Conservation (phyloP, 108 stramenopile species). For the Nitzschia sp. region DNA sequence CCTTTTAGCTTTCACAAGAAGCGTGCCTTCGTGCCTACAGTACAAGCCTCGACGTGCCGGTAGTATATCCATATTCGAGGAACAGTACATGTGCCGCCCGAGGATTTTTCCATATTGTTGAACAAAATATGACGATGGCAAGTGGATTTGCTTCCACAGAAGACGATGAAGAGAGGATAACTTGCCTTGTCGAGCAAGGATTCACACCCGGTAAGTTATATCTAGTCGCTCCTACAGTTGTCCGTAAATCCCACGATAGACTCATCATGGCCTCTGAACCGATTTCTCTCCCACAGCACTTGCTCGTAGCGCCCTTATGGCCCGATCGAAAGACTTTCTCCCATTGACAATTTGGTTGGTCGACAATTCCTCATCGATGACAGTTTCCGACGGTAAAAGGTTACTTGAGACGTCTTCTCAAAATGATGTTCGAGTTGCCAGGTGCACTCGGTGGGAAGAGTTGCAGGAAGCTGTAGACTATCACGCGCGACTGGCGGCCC, state of each 20-base stretch:
- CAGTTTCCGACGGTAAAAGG: constrained; percentile 54
- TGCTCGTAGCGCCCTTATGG: constrained; percentile 19
- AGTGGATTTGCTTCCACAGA: background rate
- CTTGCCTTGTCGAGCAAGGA: constrained; percentile 21
- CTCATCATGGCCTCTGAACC: too few species aligned
- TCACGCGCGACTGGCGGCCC: constrained; percentile 64
- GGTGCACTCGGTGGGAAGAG: constrained; percentile 79
- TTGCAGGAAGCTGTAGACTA: constrained; percentile 59
- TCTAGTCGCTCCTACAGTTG: too few species aligned
- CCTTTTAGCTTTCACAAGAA: too few species aligned
- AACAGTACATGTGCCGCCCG: too few species aligned
- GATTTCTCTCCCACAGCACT: constrained; percentile 2
- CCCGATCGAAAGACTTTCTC: constrained; percentile 18
- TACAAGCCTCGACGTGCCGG: too few species aligned
- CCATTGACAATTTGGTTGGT: constrained; percentile 48
- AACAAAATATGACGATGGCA: background rate
- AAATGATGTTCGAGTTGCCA: constrained; percentile 14
- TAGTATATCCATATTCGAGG: too few species aligned
- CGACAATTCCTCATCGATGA: constrained; percentile 75
- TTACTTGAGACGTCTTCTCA: constrained; percentile 24
- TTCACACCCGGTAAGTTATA: constrained; percentile 21
- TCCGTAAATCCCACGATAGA: too few species aligned
- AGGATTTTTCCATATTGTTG: too few species aligned
- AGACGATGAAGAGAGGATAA: constrained; percentile 16
- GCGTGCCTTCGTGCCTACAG: too few species aligned